Evolutionary conservation across 352 stramenopile genomes (phyloP).

Genomic region (Blastocystis hominis): DNA sequence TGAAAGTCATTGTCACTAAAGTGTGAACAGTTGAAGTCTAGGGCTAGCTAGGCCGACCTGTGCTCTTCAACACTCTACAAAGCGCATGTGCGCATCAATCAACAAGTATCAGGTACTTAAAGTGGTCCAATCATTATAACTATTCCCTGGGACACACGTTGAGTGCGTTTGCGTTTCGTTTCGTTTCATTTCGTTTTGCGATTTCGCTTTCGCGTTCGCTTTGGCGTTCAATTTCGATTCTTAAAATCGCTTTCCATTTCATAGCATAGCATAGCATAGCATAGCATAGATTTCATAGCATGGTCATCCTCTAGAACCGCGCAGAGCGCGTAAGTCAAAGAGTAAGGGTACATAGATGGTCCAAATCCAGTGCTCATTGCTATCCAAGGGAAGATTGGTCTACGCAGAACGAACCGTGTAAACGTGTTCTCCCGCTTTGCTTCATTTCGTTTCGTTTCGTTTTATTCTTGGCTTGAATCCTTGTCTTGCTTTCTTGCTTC

Average conservation of each 20-base stretch:
- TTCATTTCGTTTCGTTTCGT: too few relatives aligned
- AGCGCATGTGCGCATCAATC: conserved; percentile 39
- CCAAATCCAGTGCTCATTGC: neutral
- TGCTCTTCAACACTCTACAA: neutral
- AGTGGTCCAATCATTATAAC: neutral
- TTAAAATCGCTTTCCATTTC: too few relatives aligned
- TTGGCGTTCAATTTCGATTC: neutral
- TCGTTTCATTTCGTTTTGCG: neutral
- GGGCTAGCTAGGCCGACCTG: neutral
- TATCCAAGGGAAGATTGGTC: too few relatives aligned
- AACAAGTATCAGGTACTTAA: conserved; percentile 25
- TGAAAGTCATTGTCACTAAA: neutral
- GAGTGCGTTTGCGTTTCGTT: neutral
- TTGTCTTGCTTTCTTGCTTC: too few relatives aligned
- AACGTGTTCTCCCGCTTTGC: too few relatives aligned
- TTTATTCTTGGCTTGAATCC: too few relatives aligned
- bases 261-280: too few relatives aligned
- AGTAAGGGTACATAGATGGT: neutral
- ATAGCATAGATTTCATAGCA: neutral
- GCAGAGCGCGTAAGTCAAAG: neutral
- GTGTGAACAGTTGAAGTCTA: neutral
- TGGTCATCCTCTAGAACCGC: neutral
- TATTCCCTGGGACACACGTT: neutral
- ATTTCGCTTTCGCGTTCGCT: neutral
- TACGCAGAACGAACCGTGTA: too few relatives aligned